A percentile compares a stretch with the other conserved stretches of the same genome.
These are phyloP conservation scores for Jatropha multifida DNA, from an alignment of 441 rosid species.

Conservation along the genomic window DNA sequence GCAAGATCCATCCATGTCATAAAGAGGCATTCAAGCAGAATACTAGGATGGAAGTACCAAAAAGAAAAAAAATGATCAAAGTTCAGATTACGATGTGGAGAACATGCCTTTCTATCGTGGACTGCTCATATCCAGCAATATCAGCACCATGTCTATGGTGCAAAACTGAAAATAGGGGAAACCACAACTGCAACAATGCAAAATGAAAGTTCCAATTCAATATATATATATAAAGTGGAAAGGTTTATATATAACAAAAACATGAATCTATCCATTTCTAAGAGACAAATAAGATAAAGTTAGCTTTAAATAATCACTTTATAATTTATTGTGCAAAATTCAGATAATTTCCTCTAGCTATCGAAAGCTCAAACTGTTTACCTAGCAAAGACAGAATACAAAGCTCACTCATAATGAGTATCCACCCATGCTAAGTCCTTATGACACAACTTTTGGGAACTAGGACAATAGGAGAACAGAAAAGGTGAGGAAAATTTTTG, in stretches of 20 bases:
- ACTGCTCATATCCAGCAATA: conserved; percentile 45
- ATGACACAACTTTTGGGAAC: not conserved
- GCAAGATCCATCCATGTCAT: conserved; percentile 31
- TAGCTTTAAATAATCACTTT: not conserved
- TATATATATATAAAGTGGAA: no score
- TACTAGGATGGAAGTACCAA: not conserved
- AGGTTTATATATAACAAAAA: not conserved
- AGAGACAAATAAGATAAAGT: not conserved
- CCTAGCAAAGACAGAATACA: not conserved
- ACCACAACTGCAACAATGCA: conserved; percentile 84
- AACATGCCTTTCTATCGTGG: conserved; percentile 66
- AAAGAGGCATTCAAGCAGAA: conserved; percentile 5
- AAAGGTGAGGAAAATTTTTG: not conserved
- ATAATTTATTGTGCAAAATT: not conserved
- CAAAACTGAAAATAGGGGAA: conserved; percentile 84
- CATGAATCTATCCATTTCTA: not conserved
- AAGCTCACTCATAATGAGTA: not conserved
- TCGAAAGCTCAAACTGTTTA: not conserved
- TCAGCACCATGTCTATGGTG: conserved; percentile 45
- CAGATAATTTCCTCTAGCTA: not conserved
- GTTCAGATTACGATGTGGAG: conserved; percentile 13
- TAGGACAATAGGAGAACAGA: not conserved
- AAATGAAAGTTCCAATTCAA: not conserved
- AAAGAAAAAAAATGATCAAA: conserved; percentile 15
- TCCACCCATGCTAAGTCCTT: not conserved